Evolutionary conservation across 441 rosid genomes (phyloP).

Genomic region (Corymbia citriodora): DNA sequence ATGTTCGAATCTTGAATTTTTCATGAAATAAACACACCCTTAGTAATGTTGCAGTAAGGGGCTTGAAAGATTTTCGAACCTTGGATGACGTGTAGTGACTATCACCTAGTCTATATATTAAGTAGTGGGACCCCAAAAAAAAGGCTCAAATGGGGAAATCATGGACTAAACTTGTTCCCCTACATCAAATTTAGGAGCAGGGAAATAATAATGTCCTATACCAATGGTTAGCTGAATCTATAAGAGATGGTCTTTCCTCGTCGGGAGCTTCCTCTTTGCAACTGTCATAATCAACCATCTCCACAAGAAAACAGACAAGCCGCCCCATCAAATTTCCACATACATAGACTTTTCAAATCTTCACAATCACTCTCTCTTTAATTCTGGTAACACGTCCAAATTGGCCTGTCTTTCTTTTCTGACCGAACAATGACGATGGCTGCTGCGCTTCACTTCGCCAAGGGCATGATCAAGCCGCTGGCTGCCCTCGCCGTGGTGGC

Average conservation of each 20-base stretch:
- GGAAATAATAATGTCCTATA: background rate
- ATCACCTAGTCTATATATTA: no score
- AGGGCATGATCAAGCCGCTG: conserved; percentile 75
- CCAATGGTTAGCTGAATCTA: background rate
- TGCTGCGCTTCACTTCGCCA: conserved; percentile 24
- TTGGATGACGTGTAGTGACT: background rate
- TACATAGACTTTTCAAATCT: background rate
- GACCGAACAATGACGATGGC: conserved; percentile 26
- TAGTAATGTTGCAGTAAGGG: no score
- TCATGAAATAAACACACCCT: no score
- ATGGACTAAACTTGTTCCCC: background rate
- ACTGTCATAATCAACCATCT: background rate
- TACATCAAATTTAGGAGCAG: background rate
- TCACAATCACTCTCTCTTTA: background rate
- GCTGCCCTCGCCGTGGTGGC: conserved; percentile 68
- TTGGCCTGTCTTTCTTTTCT: background rate
- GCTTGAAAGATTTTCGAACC: background rate
- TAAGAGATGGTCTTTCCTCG: background rate
- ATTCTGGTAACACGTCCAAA: background rate
- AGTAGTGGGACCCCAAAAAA: background rate
- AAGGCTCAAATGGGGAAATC: background rate
- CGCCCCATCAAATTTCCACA: background rate
- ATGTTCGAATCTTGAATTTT: no score
- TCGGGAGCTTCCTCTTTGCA: background rate
- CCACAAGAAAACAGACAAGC: background rate